phyloP scores from a whole-genome alignment of 352 stramenopile species.

The Phytophthora sp. region DNA sequence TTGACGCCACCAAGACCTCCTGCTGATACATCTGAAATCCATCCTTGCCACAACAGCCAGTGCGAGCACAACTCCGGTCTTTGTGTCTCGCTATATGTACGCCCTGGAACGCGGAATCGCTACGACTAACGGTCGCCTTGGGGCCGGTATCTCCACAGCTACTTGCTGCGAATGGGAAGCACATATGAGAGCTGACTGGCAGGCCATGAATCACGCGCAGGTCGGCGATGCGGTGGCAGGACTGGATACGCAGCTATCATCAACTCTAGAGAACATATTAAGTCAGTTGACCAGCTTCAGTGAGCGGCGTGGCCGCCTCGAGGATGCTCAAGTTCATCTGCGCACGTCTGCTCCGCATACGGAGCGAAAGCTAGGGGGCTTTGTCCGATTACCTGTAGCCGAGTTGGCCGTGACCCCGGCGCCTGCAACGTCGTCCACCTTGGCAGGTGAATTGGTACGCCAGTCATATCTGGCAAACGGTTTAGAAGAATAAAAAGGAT shows the following conservation, averaged over 20 bases:
- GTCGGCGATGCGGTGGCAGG: background rate
- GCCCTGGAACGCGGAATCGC: too few species aligned
- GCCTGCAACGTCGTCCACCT: background rate
- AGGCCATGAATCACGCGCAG: background rate
- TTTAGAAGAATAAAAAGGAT: constrained; percentile 4
- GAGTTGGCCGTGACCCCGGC: background rate
- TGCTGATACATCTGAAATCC: constrained; percentile 15
- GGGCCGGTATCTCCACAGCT: too few species aligned
- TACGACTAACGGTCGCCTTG: too few species aligned
- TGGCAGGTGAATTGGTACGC: constrained; percentile 22
- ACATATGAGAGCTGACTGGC: background rate
- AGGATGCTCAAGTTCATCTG: background rate
- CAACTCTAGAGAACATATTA: background rate
- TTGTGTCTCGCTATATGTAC: background rate
- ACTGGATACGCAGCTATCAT: background rate
- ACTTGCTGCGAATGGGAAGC: too few species aligned
- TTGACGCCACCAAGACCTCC: constrained; percentile 10
- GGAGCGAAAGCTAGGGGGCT: background rate
- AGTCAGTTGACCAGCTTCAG: background rate
- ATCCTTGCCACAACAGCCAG: background rate
- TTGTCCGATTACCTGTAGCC: background rate
- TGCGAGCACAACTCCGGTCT: too few species aligned
- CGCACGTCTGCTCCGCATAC: background rate
- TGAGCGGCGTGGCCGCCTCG: background rate
- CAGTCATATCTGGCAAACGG: constrained; percentile 11